These are phyloP conservation scores for Fraxinus angustifolia DNA, from an alignment of 305 asterid species.

Conservation along the genomic window DNA sequence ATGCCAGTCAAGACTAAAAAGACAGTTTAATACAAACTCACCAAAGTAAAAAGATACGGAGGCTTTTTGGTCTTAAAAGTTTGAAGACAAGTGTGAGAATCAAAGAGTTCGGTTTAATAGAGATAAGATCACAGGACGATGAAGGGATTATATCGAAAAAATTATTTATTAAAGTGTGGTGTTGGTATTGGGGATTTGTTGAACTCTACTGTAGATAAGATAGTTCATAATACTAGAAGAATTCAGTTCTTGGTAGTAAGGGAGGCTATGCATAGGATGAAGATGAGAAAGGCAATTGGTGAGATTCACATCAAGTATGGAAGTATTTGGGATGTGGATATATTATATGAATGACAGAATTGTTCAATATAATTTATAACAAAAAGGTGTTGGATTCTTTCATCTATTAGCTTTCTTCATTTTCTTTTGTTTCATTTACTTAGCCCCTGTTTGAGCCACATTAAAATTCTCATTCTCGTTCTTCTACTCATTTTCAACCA, in stretches of 20 bases:
- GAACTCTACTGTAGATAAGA: background rate
- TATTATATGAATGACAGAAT: background rate
- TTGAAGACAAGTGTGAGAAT: background rate
- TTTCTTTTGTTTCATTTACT: background rate
- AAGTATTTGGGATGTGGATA: background rate
- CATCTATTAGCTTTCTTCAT: background rate
- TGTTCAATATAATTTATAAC: background rate
- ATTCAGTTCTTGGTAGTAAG: background rate
- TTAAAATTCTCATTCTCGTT: no score
- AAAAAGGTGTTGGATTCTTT: background rate
- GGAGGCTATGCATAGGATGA: background rate
- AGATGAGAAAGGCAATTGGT: background rate
- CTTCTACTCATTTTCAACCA: no score
- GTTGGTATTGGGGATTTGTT: background rate
- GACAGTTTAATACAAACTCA: background rate
- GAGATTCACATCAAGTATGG: background rate
- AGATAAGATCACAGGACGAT: background rate
- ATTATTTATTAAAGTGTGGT: background rate
- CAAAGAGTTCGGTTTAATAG: background rate
- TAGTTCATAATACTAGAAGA: background rate
- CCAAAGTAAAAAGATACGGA: background rate
- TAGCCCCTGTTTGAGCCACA: no score
- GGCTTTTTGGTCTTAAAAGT: background rate
- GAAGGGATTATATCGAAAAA: background rate
- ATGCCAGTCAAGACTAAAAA: background rate